A percentile compares a stretch with the other conserved stretches of the same genome.
Evolutionary conservation across 2,329 filamentous ascomycete genomes (phyloP).

Genomic region (Drechslerella coelobrocha): DNA sequence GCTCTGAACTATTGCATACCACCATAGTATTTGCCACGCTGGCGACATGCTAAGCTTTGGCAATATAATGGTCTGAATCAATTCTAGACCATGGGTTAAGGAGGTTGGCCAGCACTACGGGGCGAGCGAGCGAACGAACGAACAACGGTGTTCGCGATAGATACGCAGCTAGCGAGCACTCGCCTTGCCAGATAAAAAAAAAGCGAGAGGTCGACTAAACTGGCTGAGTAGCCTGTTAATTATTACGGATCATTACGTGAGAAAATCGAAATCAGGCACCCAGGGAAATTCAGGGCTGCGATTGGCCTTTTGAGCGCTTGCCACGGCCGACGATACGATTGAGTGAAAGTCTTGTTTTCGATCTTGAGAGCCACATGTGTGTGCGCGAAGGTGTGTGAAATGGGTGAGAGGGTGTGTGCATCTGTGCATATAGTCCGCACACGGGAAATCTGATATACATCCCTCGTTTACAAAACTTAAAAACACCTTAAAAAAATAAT

Average conservation of each 20-base stretch:
- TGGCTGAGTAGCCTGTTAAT: not conserved
- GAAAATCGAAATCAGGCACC: conserved; percentile 5
- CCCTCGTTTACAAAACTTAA: conserved; percentile 10
- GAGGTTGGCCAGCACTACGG: not conserved
- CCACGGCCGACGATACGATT: conserved; percentile 34
- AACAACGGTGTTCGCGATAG: no score
- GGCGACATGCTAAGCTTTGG: conserved; percentile 3
- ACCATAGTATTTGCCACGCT: conserved; percentile 26
- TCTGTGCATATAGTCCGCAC: conserved; percentile 3
- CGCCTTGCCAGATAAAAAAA: conserved; percentile 5
- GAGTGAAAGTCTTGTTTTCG: not conserved
- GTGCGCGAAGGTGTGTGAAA: not conserved
- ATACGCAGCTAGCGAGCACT: no score
- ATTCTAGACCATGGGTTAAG: conserved; percentile 15
- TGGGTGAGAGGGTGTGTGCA: no score
- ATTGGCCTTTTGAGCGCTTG: conserved; percentile 16
- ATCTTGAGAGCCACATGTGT: not conserved
- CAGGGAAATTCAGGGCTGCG: conserved; percentile 5
- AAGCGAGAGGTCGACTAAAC: not conserved
- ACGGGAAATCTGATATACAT: conserved; percentile 13
- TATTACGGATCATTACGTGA: conserved; percentile 31
- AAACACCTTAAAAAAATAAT: not conserved
- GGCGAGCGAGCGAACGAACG: no score
- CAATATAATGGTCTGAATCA: not conserved
- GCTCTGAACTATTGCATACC: not conserved